Evolutionary conservation across 129 eudicot genomes (phyloP), one percentile per base, ranked within the genome.

Genomic region (Artemisia annua): DNA sequence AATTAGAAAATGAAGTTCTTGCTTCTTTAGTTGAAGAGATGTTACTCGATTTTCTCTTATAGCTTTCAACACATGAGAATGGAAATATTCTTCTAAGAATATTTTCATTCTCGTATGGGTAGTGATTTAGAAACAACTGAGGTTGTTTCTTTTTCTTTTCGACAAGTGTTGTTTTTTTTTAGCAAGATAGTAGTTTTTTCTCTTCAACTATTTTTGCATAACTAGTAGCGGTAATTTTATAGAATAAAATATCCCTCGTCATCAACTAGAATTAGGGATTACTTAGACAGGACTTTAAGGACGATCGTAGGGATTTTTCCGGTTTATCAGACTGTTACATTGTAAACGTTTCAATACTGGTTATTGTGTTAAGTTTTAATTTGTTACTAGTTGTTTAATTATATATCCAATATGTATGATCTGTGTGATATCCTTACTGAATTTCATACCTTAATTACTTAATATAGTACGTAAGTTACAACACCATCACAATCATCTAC

Each of bases 1-100:
- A 78, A 65, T 48, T 92, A 82, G 96, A 80, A 51, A 79, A 11
- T 51, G 83, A 82, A 77, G 81, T 92, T 52, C 82, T 80, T 72
- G 72, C 76, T 53, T 60, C 77, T 19, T 65, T 92, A 56, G 70
- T 89, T 26, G 72, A 84, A 75, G 92, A 92, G 78, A 28, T 89
- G 35, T 64, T 85, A 48, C 67, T 77, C 30, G 90, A 84, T 5
- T 60, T 78, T 20, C 26, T 63, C 26, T 16, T 54, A 6, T 78
- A 78, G 67, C 3, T 63, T 52, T 57, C 44, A 16, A 48, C 35
- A 12, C 11, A 7, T 51, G 26, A 61, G 60, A 28, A 76, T 16
- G 16, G 7, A 58, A 48, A 26, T 67, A 16, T n/a, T 26, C 32
- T 3, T 46, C 30, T 48, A 26, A 43, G 6, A 39, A 18, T 13